phyloP scores from a whole-genome alignment of 2,329 filamentous ascomycete species.

The Dryadomyces quercivorus region DNA sequence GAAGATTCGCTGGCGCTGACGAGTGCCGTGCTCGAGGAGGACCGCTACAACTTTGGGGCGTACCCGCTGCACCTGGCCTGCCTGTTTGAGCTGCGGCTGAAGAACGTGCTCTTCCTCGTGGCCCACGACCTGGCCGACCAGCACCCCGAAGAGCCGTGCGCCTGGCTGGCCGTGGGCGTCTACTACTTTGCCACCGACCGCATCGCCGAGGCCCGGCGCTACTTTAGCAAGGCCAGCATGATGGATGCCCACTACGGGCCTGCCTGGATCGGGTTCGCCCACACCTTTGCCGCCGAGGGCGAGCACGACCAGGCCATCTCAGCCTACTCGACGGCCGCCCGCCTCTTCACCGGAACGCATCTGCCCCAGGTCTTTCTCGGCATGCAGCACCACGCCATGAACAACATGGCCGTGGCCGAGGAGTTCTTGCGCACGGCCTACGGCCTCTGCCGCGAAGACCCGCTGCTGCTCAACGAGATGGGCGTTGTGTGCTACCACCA shows the following conservation, averaged over 20 bases:
- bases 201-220: constrained; percentile 85
- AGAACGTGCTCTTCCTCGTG: constrained; percentile 81
- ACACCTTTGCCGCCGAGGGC: constrained; percentile 94
- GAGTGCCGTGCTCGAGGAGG: constrained; percentile 64
- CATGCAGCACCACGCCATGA: constrained; percentile 95
- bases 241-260: constrained; percentile 97
- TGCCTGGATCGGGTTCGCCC: constrained; percentile 97
- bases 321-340: constrained; percentile 88
- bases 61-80: constrained; percentile 89
- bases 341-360: constrained; percentile 93
- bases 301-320: constrained; percentile 98
- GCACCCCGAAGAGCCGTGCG: constrained; percentile 80
- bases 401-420: constrained; percentile 85
- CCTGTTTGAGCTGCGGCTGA: constrained; percentile 74
- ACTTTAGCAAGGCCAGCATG: constrained; percentile 94
- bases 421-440: constrained; percentile 92
- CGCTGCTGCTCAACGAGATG: constrained; percentile 86
- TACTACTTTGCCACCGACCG: constrained; percentile 88
- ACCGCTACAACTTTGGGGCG: constrained; percentile 80
- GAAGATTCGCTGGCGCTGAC: constrained; percentile 77
- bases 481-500: constrained; percentile 95
- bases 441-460: constrained; percentile 70
- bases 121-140: constrained; percentile 87
- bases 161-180: constrained; percentile 87
- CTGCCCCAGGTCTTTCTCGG: constrained; percentile 90